Evolutionary conservation across 2,329 filamentous ascomycete species (phyloP), one percentile per base, ranked within the genome.

Genomic region (Rugonectria rugulosa): DNA sequence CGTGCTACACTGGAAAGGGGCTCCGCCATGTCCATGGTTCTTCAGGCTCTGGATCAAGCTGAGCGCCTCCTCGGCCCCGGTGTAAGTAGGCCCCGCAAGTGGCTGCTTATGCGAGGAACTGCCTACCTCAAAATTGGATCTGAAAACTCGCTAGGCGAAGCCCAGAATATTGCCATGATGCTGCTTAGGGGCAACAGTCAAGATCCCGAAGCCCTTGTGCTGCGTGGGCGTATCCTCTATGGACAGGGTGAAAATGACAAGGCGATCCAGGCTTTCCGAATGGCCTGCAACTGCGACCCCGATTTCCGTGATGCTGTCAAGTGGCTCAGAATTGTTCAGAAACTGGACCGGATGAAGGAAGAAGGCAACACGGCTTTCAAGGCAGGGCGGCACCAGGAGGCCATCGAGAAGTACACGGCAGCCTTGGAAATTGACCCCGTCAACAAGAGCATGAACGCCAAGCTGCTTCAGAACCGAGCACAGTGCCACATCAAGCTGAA

Each of bases 211-310:
- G 95, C 94, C 2, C 79, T 99, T 61, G 91, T 97, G 6, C 84
- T 99, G 46, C 87, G 94, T 42, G 95, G 94, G 20, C 87, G 92
- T 60, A 89, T 92, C 14, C 82, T 97, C 44, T 98, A 98, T 68
- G 88, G 88, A 4, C 91, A 95, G 72, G 95, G 95, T 24, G 95
- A 99, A 65, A 97, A 97, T 69, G 91, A 96, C 3, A 96, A 97
- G 81, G 94, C 95, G 2, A 84, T 97, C 37, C 90, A 94, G 71
- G 91, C 96, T 73, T 95, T 98, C 79, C 87, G 92, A 62, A 91
- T 95, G 77, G 95, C 94, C 17, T 79, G 97, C 52, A 90, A 83
- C 72, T 92, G 93, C 73, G 95, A 98, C 67, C 95, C 95, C 8
- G 95, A 99, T 73, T 95, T 90, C 79, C 88, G 87, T 67, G 88